These are phyloP conservation scores for Grigorovia transvaalensis DNA, from an alignment of 805 yeast species.

Conservation along the genomic window DNA sequence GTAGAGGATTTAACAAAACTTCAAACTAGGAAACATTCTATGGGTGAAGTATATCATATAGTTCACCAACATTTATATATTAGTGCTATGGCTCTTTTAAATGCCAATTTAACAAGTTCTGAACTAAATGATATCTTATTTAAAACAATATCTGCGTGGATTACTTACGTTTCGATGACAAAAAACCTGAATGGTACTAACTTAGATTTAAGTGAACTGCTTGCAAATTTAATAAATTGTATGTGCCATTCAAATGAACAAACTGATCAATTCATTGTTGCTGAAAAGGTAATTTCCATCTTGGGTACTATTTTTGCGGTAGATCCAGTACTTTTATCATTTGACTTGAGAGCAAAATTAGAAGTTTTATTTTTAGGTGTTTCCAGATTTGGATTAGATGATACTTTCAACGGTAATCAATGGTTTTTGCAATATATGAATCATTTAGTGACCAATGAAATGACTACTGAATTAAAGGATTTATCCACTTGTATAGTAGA, in stretches of 20 bases:
- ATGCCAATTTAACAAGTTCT: constrained; percentile 14
- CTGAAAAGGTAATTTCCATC: constrained; percentile 19
- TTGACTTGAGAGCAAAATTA: constrained; percentile 21
- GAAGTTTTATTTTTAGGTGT: constrained; percentile 27
- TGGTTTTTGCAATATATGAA: constrained; percentile 30
- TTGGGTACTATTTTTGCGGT: constrained; percentile 23
- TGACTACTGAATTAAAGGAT: constrained; percentile 25
- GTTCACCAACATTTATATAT: constrained; percentile 27
- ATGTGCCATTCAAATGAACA: constrained; percentile 24
- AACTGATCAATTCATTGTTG: constrained; percentile 16
- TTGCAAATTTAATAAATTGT: constrained; percentile 19
- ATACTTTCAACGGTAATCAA: constrained; percentile 13
- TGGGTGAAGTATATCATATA: constrained; percentile 21
- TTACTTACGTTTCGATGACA: constrained; percentile 22
- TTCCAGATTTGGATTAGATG: constrained; percentile 15
- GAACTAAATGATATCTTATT: constrained; percentile 13
- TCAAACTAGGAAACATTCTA: constrained; percentile 19
- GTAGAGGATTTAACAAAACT: constrained; percentile 27
- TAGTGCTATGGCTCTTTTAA: constrained; percentile 25
- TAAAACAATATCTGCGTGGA: constrained; percentile 24
- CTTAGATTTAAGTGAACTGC: constrained; percentile 25
- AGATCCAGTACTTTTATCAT: constrained; percentile 23
- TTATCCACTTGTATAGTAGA: constrained; percentile 26
- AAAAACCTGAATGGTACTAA: constrained; percentile 19
- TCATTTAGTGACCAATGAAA: constrained; percentile 23